Percentiles rank a stretch among this genome's conserved stretches.
phyloP scores from a whole-genome alignment of 169 alveolate genomes.

The Plasmodium ovale region DNA sequence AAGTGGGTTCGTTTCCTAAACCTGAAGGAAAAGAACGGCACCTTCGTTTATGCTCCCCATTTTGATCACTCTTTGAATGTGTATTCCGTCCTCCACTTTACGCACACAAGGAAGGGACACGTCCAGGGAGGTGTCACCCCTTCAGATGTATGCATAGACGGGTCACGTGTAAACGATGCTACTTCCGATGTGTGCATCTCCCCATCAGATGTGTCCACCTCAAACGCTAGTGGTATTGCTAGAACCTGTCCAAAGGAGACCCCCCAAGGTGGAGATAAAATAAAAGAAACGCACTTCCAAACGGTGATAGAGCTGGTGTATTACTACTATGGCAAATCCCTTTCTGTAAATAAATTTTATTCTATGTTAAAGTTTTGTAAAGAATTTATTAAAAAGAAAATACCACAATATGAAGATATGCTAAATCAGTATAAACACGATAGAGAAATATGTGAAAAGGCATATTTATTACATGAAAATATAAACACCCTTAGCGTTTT shows the following conservation, averaged over 20 bases:
- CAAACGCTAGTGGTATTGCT: not conserved
- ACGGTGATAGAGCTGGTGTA: constrained; percentile 67
- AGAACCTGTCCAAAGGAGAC: not conserved
- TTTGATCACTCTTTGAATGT: constrained; percentile 43
- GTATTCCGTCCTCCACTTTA: constrained; percentile 24
- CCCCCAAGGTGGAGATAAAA: not conserved
- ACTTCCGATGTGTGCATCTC: not conserved
- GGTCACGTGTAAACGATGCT: not conserved
- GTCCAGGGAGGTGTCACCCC: not conserved
- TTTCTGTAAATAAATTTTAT: constrained; percentile 68
- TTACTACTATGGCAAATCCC: constrained; percentile 20
- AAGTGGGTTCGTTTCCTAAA: constrained; percentile 67
- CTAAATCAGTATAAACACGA: constrained; percentile 46
- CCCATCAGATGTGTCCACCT: not conserved
- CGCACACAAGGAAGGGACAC: not conserved
- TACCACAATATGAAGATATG: constrained; percentile 68
- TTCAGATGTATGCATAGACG: not conserved
- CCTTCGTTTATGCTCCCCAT: constrained; percentile 34
- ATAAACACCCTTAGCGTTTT: constrained; percentile 54
- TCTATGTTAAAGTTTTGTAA: constrained; percentile 49
- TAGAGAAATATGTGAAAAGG: constrained; percentile 52
- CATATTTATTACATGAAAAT: constrained; percentile 36
- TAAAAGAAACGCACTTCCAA: constrained; percentile 40
- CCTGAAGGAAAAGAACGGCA: constrained; percentile 39
- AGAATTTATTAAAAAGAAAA: constrained; percentile 56